Base-by-base conservation (phyloP, 768 basidiomycete species). In the Botryobasidium botryosum region DNA sequence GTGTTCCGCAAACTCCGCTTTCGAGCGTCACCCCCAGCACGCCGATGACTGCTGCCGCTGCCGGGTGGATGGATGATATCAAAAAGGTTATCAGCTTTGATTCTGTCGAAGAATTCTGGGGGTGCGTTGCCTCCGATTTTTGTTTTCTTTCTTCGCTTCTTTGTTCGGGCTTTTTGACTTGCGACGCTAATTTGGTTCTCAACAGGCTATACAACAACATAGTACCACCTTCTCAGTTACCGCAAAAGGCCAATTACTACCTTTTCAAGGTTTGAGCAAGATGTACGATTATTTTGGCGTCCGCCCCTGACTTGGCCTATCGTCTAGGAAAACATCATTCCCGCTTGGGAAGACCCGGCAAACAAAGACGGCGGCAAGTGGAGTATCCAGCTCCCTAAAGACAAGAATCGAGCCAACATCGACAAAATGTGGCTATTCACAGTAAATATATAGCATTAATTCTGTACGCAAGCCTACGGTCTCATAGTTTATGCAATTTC, bases 401-500 rank as follows among this genome's bases (percentile, higher is more conserved):
- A 96, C 56, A 97, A 96, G 68, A 92, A 85, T 59, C 71, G 82
- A 40, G 55, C 50, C 24, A 64, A 74, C 41, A 79, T 99, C 40
- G 92, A 99, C 61, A 80, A 77, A 60, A 88, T 91, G 82, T 99
- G 94, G 94, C 71, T 99, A 44, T 91, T 90, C 65, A 99, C 94
- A 41, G 92, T 94, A 59, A 47, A 66, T 59, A n/a, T n/a, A n/a
- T n/a, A n/a, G n/a, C n/a, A n/a, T n/a, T n/a, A n/a, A n/a, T n/a
- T n/a, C n/a, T n/a, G n/a, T n/a, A n/a, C n/a, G n/a, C n/a, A n/a
- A n/a, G n/a, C n/a, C n/a, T n/a, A n/a, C n/a, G n/a, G n/a, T n/a
- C n/a, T n/a, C n/a, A n/a, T n/a, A n/a, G n/a, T n/a, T n/a, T n/a
- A n/a, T n/a, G n/a, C n/a, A n/a, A n/a, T n/a, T 24, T 10, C 2